A percentile compares a stretch with the other conserved stretches of the same genome.
Conservation (phyloP, 768 basidiomycete genomes). For the Auriscalpium vulgare region DNA sequence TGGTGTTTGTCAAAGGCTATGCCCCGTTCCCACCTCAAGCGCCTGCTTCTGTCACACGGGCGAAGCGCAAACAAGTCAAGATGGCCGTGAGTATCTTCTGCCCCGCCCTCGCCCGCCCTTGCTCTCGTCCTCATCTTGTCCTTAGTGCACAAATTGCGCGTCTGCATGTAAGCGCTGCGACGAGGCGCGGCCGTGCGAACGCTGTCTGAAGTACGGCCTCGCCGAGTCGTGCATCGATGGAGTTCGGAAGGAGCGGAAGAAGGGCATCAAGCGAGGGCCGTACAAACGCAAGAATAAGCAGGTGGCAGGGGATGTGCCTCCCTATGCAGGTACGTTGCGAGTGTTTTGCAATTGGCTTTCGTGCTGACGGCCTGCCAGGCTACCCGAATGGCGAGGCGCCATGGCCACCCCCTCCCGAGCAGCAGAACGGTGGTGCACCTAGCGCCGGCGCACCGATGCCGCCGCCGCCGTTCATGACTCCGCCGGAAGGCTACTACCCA, state of each 20-base stretch:
- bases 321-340: conserved; percentile 15
- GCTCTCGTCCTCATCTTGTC: not conserved
- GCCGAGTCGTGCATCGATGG: conserved; percentile 51
- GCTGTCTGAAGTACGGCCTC: conserved; percentile 57
- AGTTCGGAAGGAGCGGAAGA: conserved; percentile 56
- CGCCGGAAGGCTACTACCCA: conserved; percentile 38
- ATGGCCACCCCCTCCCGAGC: conserved; percentile 22
- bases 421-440: conserved; percentile 13
- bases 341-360: not conserved
- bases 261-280: conserved; percentile 49
- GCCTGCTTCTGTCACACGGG: conserved; percentile 21
- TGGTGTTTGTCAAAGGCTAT: conserved; percentile 6
- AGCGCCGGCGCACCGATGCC: conserved; percentile 23
- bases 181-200: conserved; percentile 52
- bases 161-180: conserved; percentile 51
- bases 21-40: conserved; percentile 17
- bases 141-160: conserved; percentile 49
- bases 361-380: conserved; percentile 7
- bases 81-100: conserved; percentile 38
- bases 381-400: conserved; percentile 22
- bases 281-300: conserved; percentile 45
- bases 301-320: conserved; percentile 13
- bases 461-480: conserved; percentile 19
- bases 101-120: not conserved
- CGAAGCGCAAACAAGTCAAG: conserved; percentile 51